Evolutionary conservation across 768 basidiomycete species (phyloP).

Genomic region (Rhodocollybia butyracea): DNA sequence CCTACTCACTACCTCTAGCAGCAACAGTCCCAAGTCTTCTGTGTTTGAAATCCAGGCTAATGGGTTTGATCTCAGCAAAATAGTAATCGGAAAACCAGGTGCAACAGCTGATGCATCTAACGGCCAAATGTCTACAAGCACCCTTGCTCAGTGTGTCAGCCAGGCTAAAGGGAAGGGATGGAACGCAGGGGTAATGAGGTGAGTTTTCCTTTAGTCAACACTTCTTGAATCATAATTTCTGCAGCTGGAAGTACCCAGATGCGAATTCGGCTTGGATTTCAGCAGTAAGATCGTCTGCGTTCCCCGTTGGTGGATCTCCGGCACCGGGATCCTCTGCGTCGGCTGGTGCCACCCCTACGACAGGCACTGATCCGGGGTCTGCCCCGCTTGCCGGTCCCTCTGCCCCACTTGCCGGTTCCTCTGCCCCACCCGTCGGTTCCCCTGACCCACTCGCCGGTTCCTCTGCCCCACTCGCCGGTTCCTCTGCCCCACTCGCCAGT

Average conservation of each 20-base stretch:
- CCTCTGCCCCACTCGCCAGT: too few relatives aligned
- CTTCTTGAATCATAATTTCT: too few relatives aligned
- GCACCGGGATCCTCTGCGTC: not conserved
- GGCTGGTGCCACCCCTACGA: not conserved
- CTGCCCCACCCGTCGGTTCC: too few relatives aligned
- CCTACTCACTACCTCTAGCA: constrained; percentile 57
- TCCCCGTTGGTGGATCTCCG: constrained; percentile 9
- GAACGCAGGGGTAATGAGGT: constrained; percentile 38
- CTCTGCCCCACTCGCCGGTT: too few relatives aligned
- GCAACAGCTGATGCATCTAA: constrained; percentile 48
- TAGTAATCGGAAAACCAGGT: constrained; percentile 77
- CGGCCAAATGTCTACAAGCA: constrained; percentile 57
- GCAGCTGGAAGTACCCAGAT: constrained; percentile 37
- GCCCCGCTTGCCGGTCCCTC: too few relatives aligned
- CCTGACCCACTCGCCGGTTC: too few relatives aligned
- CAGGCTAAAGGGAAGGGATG: constrained; percentile 64
- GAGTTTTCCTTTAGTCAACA: too few relatives aligned
- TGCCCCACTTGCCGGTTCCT: too few relatives aligned
- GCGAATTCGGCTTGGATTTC: constrained; percentile 38
- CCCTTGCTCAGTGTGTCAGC: constrained; percentile 57
- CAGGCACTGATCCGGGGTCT: not conserved
- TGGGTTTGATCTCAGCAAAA: constrained; percentile 58
- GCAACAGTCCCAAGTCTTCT: constrained; percentile 58
- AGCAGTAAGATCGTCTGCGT: constrained; percentile 31
- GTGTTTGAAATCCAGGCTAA: constrained; percentile 55